A percentile compares a stretch with the other conserved stretches of the same genome.
These are phyloP conservation scores for Auriscalpium vulgare DNA, from an alignment of 768 basidiomycete species.

Conservation along the genomic window DNA sequence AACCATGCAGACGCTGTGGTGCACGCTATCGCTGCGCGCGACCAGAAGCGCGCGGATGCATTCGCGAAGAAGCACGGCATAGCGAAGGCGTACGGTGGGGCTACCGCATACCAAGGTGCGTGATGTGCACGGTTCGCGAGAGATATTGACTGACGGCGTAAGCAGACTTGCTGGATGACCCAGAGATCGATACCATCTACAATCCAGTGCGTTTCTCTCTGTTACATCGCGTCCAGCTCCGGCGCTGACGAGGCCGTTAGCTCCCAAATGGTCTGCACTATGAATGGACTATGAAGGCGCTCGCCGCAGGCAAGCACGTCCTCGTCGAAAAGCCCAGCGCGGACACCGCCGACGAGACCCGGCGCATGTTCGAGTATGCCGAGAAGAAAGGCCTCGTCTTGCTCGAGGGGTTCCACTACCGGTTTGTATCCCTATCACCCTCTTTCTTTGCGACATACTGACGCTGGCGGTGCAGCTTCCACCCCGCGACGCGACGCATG, in stretches of 20 bases:
- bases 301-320: slow-evolving; percentile 56
- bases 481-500: slow-evolving; percentile 48
- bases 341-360: slow-evolving; percentile 42
- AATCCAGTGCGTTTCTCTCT: slow-evolving; percentile 35
- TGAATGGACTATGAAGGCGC: slow-evolving; percentile 61
- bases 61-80: slow-evolving; percentile 52
- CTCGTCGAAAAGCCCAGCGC: slow-evolving; percentile 53
- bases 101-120: slow-evolving; percentile 44
- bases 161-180: slow-evolving; percentile 43
- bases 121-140: not conserved
- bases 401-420: slow-evolving; percentile 55
- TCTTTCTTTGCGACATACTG: not conserved
- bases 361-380: slow-evolving; percentile 43
- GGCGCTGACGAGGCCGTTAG: slow-evolving; percentile 19
- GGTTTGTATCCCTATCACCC: slow-evolving; percentile 22
- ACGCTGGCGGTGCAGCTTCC: slow-evolving; percentile 37
- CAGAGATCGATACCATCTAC: slow-evolving; percentile 46
- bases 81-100: slow-evolving; percentile 40
- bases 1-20: slow-evolving; percentile 50
- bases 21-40: slow-evolving; percentile 51
- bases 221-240: not conserved
- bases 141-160: not conserved
- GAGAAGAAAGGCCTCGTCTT: slow-evolving; percentile 42
- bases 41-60: slow-evolving; percentile 32
- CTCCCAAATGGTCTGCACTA: slow-evolving; percentile 55